Conservation (phyloP, 139 green algal species). For the Closterium sp. region DNA sequence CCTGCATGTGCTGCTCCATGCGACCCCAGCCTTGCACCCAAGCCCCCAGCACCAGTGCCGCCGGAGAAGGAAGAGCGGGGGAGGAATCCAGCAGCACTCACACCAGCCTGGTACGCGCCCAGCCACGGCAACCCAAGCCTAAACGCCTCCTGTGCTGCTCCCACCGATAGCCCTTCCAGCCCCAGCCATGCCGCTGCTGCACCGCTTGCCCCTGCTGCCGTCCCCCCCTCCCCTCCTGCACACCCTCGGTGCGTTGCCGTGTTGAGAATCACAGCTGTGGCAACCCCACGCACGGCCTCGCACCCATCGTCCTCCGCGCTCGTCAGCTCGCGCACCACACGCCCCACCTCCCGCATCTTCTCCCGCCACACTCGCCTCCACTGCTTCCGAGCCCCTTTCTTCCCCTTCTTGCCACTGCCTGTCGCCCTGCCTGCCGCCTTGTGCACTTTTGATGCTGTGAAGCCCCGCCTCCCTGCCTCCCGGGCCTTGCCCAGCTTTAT, state of each 20-base stretch:
- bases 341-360: neutral
- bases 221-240: neutral
- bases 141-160: neutral
- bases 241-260: neutral
- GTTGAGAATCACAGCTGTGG: neutral
- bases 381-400: neutral
- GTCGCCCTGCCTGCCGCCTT: neutral
- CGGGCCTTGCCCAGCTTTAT: neutral
- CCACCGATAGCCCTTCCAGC: neutral
- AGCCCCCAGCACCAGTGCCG: neutral
- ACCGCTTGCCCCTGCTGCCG: neutral
- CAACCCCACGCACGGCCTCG: neutral
- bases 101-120: neutral
- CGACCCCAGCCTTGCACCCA: neutral
- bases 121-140: neutral
- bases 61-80: neutral
- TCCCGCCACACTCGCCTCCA: neutral
- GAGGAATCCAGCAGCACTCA: neutral
- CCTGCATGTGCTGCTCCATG: neutral
- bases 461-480: neutral
- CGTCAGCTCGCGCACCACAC: neutral
- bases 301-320: neutral
- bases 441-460: neutral
- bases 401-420: neutral
- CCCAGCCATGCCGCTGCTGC: neutral